Base-by-base conservation (phyloP, 164 flowering plant species). In the Tetrastigma voinierianum region DNA sequence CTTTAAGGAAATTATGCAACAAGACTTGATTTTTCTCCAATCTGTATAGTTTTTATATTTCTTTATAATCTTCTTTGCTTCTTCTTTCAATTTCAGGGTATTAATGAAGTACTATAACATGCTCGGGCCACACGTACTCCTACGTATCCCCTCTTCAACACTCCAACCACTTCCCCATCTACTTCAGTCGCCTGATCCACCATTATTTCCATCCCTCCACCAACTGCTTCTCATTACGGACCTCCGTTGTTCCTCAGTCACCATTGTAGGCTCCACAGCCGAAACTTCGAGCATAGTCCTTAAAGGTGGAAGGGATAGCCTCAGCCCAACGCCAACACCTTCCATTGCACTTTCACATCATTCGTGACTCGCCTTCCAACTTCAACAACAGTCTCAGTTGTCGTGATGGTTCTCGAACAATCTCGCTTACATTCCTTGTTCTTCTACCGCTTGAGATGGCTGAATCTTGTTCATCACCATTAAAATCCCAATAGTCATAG, bases 151-250 rank as follows among this genome's bases (percentile, higher is more conserved):
- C 23, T 67, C 69, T 66, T 78, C 62, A 80, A 21, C 5, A 78
- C 74, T 12, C 51, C 40, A 51, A 70, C 64, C 5, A 82, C 66
- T 25, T 68, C 70, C 59, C 51, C 82, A 76, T 80, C 65, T 78
- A 79, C 18, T 60, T 56, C 51, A 80, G 63, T 16, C 66, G 82
- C 88, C 84, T 78, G 2, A n/a, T n/a, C n/a, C n/a, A n/a, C 84
- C 84, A 18, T 66, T n/a, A n/a, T 62, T 69, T 9, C 48, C 46
- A 16, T 23, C 46, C 1, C 11, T 9, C 45, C n/a, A n/a, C n/a
- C n/a, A n/a, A n/a, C n/a, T n/a, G n/a, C n/a, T n/a, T n/a, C n/a
- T n/a, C n/a, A n/a, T n/a, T n/a, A n/a, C n/a, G n/a, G n/a, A n/a
- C n/a, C n/a, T n/a, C n/a, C n/a, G n/a, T n/a, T n/a, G n/a, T n/a